Evolutionary conservation across 352 stramenopile species (phyloP).

Genomic region (Achlya hypogyna): DNA sequence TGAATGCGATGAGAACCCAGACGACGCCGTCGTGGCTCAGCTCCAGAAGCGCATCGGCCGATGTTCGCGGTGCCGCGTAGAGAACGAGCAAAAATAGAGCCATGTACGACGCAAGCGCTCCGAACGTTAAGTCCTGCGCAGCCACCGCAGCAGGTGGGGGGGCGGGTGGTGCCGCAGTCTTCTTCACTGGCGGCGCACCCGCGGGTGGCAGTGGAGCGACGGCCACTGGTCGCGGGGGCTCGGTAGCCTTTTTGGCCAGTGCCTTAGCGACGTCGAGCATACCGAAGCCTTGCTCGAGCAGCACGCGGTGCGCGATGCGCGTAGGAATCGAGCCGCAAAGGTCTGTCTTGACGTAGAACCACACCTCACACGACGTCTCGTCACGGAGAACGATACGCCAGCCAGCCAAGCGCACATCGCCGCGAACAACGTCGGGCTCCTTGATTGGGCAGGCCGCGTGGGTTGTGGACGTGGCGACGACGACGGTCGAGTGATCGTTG

Average conservation of each 20-base stretch:
- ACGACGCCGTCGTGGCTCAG: slow-evolving; percentile 37
- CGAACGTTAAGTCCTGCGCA: neutral
- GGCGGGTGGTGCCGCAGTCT: too few species aligned
- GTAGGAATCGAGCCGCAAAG: slow-evolving; percentile 60
- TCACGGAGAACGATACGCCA: slow-evolving; percentile 61
- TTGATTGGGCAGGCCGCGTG: slow-evolving; percentile 46
- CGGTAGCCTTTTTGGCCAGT: neutral
- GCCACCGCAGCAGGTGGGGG: neutral
- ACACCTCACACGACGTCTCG: slow-evolving; percentile 29
- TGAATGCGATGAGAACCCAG: slow-evolving; percentile 39
- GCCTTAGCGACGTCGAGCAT: neutral
- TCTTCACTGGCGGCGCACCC: too few species aligned
- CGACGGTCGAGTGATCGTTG: slow-evolving; percentile 46
- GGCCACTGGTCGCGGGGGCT: neutral
- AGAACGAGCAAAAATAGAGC: neutral
- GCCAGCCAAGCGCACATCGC: slow-evolving; percentile 49
- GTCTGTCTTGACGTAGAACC: slow-evolving; percentile 63
- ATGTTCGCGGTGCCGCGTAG: slow-evolving; percentile 27
- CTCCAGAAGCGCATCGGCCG: slow-evolving; percentile 36
- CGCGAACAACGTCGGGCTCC: slow-evolving; percentile 59
- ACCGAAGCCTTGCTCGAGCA: slow-evolving; percentile 31
- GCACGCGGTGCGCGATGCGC: slow-evolving; percentile 49
- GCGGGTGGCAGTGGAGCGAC: neutral
- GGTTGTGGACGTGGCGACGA: slow-evolving; percentile 61
- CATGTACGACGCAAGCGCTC: neutral